phyloP scores from a whole-genome alignment of 805 yeast genomes.

The Candida sithepensis region DNA sequence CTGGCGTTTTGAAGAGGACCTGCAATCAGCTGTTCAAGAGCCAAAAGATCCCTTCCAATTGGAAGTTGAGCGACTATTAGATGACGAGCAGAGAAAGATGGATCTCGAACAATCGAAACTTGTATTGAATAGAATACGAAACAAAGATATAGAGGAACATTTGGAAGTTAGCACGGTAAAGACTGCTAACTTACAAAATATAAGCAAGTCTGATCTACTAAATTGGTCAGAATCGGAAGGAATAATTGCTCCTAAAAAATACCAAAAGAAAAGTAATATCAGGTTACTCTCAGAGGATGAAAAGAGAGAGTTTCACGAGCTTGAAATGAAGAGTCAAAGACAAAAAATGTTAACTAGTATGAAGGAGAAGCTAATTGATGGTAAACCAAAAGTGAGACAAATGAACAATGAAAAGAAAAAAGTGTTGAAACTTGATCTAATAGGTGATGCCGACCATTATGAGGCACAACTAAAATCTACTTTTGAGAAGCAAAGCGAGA shows the following conservation, averaged over 20 bases:
- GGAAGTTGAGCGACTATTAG: conserved; percentile 3
- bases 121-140: conserved; percentile 8
- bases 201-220: conserved; percentile 9
- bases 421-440: conserved; percentile 15
- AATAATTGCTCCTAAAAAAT: neutral
- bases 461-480: conserved; percentile 9
- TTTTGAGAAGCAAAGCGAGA: conserved; percentile 6
- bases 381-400: neutral
- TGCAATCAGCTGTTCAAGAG: conserved; percentile 8
- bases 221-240: conserved; percentile 10
- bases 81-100: neutral
- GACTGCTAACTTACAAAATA: conserved; percentile 6
- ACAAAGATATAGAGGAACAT: conserved; percentile 5
- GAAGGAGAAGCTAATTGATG: conserved; percentile 9
- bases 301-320: conserved; percentile 15
- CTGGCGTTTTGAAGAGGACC: conserved; percentile 28
- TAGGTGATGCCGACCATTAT: conserved; percentile 3
- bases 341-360: conserved; percentile 15
- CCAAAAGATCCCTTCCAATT: conserved; percentile 20
- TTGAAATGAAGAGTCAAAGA: conserved; percentile 21
- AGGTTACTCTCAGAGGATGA: conserved; percentile 20
- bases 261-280: neutral
- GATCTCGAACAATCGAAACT: conserved; percentile 7
- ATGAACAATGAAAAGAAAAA: conserved; percentile 4
- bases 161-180: conserved; percentile 3